Evolutionary conservation across 1,284 basidiomycete species (phyloP), one percentile per base, ranked within the genome.

Genomic region (Ganoderma meredithae): DNA sequence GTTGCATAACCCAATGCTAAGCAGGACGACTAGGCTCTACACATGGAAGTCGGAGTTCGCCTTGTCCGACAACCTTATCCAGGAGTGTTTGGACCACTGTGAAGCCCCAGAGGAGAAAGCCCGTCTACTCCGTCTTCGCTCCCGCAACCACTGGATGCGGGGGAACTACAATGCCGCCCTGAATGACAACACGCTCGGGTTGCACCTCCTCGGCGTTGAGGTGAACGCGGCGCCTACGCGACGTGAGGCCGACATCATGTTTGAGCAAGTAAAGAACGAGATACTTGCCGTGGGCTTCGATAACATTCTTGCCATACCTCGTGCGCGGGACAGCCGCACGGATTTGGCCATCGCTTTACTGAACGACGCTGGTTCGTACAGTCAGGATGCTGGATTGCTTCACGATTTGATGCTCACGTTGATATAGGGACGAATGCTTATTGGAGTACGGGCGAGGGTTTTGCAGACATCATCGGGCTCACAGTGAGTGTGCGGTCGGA

Each of bases 271-370:
- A 65, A 90, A 89, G 77, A 88, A 89, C 72, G 88, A 90, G 76
- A 89, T 92, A 59, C 78, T 91, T 60, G 87, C 88, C 0, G 84
- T 89, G 17, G 89, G 90, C 0, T 90, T 90, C 71, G 88, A 90
- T 52, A 85, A 88, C 65, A 89, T 92, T 68, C 78, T 91, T 17
- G 76, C 81, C 43, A 88, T 90, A 58, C 89, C 89, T n/a, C 81
- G 84, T 15, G 84, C 88, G 10, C 84, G 84, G 3, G 89, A 91
- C 74, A 76, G 82, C 0, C 81, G 83, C 60, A 86, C 83, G 10
- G 88, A 91, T 72, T 80, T 92, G 47, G 88, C 88, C 9, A 87
- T 91, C 7, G 81, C 85, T 6, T 78, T 92, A 58, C 81, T 92
- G 22, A 90, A 90, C 71, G 90, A 92, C 74, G 90, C 90, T 39